Evolutionary conservation across 179 eudicot genomes (phyloP).

Genomic region (Vitellaria paradoxa): DNA sequence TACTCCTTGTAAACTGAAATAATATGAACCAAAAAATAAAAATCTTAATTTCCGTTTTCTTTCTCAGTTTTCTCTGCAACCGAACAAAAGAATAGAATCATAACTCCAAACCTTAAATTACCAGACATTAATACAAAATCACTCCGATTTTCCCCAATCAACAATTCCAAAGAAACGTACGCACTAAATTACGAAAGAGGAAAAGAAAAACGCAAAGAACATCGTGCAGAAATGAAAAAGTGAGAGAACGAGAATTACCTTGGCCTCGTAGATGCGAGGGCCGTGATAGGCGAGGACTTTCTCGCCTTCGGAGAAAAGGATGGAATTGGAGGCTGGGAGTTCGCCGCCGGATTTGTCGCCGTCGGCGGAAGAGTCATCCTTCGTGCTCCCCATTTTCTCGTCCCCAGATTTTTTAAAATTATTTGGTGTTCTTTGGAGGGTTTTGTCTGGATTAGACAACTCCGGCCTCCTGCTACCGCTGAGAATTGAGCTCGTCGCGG

Average conservation of each 20-base stretch:
- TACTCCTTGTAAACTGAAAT: not conserved
- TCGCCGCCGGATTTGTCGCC: slow-evolving; percentile 60
- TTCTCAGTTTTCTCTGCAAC: slow-evolving; percentile 7
- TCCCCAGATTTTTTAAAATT: not conserved
- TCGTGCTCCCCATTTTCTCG: slow-evolving; percentile 59
- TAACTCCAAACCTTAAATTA: not conserved
- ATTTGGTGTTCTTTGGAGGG: not conserved
- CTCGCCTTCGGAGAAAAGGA: slow-evolving; percentile 67
- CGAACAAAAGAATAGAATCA: not conserved
- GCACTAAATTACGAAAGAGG: not conserved
- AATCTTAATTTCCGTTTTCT: not conserved
- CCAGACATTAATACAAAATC: not conserved
- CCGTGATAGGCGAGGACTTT: slow-evolving; percentile 94
- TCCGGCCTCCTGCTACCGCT: not conserved
- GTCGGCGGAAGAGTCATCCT: slow-evolving; percentile 60
- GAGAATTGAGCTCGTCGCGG: not conserved
- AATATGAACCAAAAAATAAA: not conserved
- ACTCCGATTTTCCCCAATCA: not conserved
- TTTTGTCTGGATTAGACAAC: not conserved
- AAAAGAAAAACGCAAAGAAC: not conserved
- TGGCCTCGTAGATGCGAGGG: slow-evolving; percentile 95
- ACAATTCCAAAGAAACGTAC: not conserved
- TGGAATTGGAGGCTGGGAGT: slow-evolving; percentile 37
- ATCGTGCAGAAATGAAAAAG: slow-evolving; percentile 3
- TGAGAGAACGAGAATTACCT: slow-evolving; percentile 36